Base-by-base conservation (phyloP, 164 flowering plant genomes). In the Hamamelis virginiana region DNA sequence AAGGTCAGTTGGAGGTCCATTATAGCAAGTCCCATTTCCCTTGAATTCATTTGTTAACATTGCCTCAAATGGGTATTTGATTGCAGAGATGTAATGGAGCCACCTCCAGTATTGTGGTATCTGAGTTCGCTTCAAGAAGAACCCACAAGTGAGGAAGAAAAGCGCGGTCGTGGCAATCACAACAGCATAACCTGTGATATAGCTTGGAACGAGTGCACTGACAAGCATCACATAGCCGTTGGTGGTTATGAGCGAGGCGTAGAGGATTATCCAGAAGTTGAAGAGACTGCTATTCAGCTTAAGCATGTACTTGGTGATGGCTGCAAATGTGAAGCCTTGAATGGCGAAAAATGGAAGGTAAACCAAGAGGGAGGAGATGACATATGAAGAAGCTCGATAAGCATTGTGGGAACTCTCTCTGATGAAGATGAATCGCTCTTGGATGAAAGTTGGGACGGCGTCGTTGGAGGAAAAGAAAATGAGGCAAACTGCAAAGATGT, bases 371-470 rank as follows among this genome's bases (percentile, higher is more conserved):
- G 96, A 84, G 18, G 92, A 82, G 65, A 84, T 74, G 58, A 90
- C 90, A 22, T 87, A 90, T 13, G 96, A 82, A 10, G 93, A 88
- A 16, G 92, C 89, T 3, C 90, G 85, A 62, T 88, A 87, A 4
- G 93, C 90, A n/a, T 90, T 88, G 80, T 90, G 91, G 50, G 92
- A 82, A 12, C 90, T 86, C 68, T 90, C 96, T 41, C 91, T 67
- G 26, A 90, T 87, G 86, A 90, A 90, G 75, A 88, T 90, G 83
- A 85, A 90, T 8, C 96, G 58, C 70, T 90, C 93, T 72, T 87
- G 90, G 72, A 90, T 88, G 78, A 90, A 90, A 0, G 91, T 85
- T 11, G 96, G 96, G 64, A 90, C 91, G 0, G 96, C 96, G 44
- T 88, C 93, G 28, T 88, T 87, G 48, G 93, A 90, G 44, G 96